These are phyloP conservation scores for Blastobotrys persicus DNA, from an alignment of 1,139 yeast species.

Conservation along the genomic window DNA sequence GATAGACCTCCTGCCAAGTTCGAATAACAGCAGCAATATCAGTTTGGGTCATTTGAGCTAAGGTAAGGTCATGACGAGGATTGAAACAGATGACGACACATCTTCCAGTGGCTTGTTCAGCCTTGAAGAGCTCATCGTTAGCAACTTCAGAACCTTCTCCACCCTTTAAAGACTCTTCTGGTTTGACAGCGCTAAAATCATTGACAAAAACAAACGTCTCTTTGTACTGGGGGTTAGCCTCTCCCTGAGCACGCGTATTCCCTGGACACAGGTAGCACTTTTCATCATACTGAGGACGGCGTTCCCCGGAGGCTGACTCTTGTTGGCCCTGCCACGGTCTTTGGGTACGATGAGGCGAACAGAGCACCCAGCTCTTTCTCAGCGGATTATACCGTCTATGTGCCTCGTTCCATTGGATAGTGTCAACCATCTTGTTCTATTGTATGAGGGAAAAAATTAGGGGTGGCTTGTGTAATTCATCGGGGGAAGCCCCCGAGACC, in stretches of 20 bases:
- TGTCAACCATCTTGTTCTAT: conserved; percentile 11
- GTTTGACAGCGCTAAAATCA: conserved; percentile 68
- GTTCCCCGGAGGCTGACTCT: conserved; percentile 48
- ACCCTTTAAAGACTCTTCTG: conserved; percentile 22
- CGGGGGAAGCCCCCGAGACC: not conserved
- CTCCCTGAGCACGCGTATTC: conserved; percentile 58
- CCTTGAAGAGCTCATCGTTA: conserved; percentile 48
- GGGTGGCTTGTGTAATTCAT: not conserved
- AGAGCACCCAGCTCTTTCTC: conserved; percentile 60
- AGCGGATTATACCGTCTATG: conserved; percentile 71
- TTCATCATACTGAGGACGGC: conserved; percentile 57
- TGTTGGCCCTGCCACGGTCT: conserved; percentile 82
- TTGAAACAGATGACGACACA: conserved; percentile 72
- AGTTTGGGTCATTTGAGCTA: conserved; percentile 55
- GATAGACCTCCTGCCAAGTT: conserved; percentile 60
- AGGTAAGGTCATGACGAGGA: conserved; percentile 67
- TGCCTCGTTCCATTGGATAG: conserved; percentile 35
- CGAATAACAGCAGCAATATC: conserved; percentile 51
- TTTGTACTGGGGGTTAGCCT: conserved; percentile 55
- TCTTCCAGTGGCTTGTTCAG: conserved; percentile 63
- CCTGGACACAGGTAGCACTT: conserved; percentile 76
- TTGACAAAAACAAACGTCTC: conserved; percentile 61
- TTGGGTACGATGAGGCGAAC: conserved; percentile 76
- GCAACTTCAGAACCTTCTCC: conserved; percentile 23
- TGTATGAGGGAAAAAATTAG: not conserved